phyloP scores from a whole-genome alignment of 1,139 yeast genomes.

The Pichia sp. region DNA sequence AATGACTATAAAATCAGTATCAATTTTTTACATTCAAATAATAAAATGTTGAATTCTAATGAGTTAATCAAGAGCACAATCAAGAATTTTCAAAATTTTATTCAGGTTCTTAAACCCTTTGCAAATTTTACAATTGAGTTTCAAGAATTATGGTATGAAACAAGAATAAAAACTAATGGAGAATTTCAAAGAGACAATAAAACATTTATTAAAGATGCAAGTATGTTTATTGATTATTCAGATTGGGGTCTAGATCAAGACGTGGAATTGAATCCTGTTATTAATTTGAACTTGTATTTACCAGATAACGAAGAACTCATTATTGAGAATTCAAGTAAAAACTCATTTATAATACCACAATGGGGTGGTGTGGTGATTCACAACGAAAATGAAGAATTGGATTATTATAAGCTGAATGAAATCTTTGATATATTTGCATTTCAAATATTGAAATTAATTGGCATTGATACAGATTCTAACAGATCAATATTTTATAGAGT shows the following conservation, averaged over 20 bases:
- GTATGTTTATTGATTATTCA: conserved; percentile 69
- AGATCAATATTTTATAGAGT: conserved; percentile 56
- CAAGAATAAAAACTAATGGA: conserved; percentile 13
- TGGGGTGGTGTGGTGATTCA: conserved; percentile 73
- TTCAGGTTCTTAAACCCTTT: conserved; percentile 39
- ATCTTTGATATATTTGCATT: conserved; percentile 65
- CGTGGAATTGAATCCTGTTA: conserved; percentile 48
- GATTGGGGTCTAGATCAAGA: conserved; percentile 66
- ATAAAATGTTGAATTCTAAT: conserved; percentile 42
- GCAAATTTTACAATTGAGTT: conserved; percentile 73
- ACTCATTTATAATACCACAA: conserved; percentile 78
- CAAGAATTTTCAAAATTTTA: conserved; percentile 39
- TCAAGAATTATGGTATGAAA: conserved; percentile 63
- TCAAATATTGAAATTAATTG: conserved; percentile 68
- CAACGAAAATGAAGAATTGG: conserved; percentile 32
- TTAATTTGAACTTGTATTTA: conserved; percentile 62
- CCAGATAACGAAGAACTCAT: conserved; percentile 42
- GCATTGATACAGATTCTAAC: conserved; percentile 47
- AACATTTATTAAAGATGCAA: conserved; percentile 35
- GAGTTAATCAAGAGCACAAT: conserved; percentile 37
- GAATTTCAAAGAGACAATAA: conserved; percentile 6
- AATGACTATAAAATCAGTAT: conserved; percentile 38
- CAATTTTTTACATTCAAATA: conserved; percentile 54
- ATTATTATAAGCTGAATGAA: conserved; percentile 46
- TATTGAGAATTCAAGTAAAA: conserved; percentile 44